Base-by-base conservation (phyloP, 441 rosid genomes). In the Eruca vesicaria region DNA sequence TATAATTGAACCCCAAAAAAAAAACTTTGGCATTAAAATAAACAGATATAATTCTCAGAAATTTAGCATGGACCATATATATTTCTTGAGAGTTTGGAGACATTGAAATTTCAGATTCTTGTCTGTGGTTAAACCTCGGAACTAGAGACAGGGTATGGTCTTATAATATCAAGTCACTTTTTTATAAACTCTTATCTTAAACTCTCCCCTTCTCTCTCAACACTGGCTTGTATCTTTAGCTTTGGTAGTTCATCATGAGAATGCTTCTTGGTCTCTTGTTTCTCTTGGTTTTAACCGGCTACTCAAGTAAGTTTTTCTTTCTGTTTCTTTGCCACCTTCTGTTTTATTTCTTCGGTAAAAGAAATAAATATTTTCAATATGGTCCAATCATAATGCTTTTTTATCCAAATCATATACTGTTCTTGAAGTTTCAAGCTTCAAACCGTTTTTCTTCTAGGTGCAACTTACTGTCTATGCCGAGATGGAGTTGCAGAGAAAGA, bases 381-480 rank as follows among this genome's bases (percentile, higher is more conserved):
- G 52, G 59, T 32, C 61, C 61, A 67, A 59, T 67, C 29, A 45
- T 35, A 48, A 52, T 36, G 45, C 41, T 1, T 26, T 59, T 68
- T 45, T 7, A 9, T 16, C 41, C 53, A 11, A 72, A 20, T 4
- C 10, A 29, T 41, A 7, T 9, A 15, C 4, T 61, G 43, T 71
- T 76, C 10, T 68, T 66, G 35, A 28, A 31, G 3, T 67, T 50
- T 52, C 2, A 68, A 28, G 6, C 58, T 9, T 14, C 18, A 50
- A 10, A n/a, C n/a, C 33, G 1, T 4, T 29, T 14, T 7, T 58
- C 73, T 50, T 66, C 7, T 38, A 78, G 99, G 81, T 82, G 97
- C 93, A 67, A 75, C 71, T 19, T 96, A 93, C 69, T 96, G 99
- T 64, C 0, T 93, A 45, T 96, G 99, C 60, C 93, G 81, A 81